phyloP scores from a whole-genome alignment of 768 basidiomycete genomes.

The Macrolepiota albuminosa region DNA sequence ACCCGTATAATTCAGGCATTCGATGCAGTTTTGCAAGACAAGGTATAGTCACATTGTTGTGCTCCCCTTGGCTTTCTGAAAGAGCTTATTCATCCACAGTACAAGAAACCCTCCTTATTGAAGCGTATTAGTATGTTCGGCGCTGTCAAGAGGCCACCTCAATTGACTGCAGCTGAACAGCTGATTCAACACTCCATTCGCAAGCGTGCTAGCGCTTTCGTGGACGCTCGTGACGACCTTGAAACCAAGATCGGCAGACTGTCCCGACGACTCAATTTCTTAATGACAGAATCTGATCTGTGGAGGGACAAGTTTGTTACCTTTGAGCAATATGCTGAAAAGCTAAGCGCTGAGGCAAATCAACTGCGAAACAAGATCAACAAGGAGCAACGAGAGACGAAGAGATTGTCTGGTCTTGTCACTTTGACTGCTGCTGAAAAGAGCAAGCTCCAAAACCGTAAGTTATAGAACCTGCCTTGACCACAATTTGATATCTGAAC shows the following conservation, averaged over 20 bases:
- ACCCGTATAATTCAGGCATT: conserved; percentile 89
- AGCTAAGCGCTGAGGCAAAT: conserved; percentile 79
- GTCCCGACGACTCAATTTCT: conserved; percentile 80
- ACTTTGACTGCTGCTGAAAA: conserved; percentile 77
- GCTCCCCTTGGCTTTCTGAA: not conserved
- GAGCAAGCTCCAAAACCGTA: conserved; percentile 71
- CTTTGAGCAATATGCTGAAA: conserved; percentile 92
- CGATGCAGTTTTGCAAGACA: conserved; percentile 81
- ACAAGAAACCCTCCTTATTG: conserved; percentile 84
- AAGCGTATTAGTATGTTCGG: conserved; percentile 82
- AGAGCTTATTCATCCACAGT: conserved; percentile 35
- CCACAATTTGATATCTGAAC: conserved; percentile 5
- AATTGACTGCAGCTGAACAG: conserved; percentile 77
- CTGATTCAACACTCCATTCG: conserved; percentile 85
- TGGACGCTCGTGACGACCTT: conserved; percentile 89
- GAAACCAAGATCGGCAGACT: conserved; percentile 91
- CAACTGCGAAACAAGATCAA: conserved; percentile 86
- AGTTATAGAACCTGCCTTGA: conserved; percentile 25
- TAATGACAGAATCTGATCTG: conserved; percentile 86
- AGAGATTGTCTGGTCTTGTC: conserved; percentile 74
- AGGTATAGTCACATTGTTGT: conserved; percentile 36
- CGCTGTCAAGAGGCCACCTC: conserved; percentile 61
- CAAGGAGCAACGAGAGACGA: conserved; percentile 87
- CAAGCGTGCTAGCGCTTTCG: conserved; percentile 90
- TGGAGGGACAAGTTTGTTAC: conserved; percentile 94